Evolutionary conservation across 805 yeast species (phyloP), one percentile per base, ranked within the genome.

Genomic region (Wickerhamiella bombiphila): DNA sequence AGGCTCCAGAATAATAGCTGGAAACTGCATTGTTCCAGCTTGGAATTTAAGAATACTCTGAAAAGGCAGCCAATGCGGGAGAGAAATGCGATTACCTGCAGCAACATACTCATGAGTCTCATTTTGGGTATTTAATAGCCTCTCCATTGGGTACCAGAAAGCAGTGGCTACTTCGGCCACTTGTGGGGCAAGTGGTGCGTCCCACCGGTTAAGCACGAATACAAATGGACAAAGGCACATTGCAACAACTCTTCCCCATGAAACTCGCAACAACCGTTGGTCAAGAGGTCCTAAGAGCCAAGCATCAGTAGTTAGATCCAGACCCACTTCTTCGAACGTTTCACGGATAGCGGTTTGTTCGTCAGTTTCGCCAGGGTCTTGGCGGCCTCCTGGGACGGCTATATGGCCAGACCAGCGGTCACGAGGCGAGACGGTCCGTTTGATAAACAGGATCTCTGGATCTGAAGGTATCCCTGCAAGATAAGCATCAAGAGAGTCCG

Each of bases 341-440:
- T 61, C 65, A 3, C 65, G 52, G 13, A 51, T 43, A 0, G 65
- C 64, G 1, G 61, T 49, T 24, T 53, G 57, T 5, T 50, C 30
- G 18, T 53, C 47, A 4, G 44, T 50, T 36, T 59, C 65, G 2
- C 46, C 54, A 2, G 53, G 48, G 25, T 61, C 64, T 5, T 57
- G 47, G n/a, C 55, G 46, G 8, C 65, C 65, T 2, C 65, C 65
- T 1, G 65, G 65, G 1, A 61, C 36, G 2, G 64, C 65, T 31
- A 61, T 51, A 40, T 61, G 65, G 13, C 60, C 60, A 5, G 64
- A 58, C 65, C 65, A 61, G 14, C 61, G 45, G 36, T 61, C 65
- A 2, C 56, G 44, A 8, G 42, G 45, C n/a, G 59, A 45, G 2
- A 46, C 42, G 2, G 63, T 49, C 6, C 65, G 53, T 35, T 58